phyloP scores from a whole-genome alignment of 257 asterid genomes.

The Catharanthus roseus region DNA sequence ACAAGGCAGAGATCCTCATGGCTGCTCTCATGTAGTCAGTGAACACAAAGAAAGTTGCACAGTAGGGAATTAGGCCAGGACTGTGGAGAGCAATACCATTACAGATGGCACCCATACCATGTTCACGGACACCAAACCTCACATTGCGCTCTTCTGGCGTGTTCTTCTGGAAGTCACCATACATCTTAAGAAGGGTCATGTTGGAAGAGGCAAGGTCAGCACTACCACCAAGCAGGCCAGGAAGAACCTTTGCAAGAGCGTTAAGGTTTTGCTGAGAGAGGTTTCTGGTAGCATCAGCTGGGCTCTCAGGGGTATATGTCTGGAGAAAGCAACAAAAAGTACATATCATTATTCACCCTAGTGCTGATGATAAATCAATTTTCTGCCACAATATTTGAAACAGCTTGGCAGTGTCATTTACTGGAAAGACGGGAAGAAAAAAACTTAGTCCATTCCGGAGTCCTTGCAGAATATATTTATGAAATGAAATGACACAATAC shows the following conservation, averaged over 20 bases:
- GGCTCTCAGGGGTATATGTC: conserved; percentile 65
- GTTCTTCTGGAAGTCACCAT: conserved; percentile 73
- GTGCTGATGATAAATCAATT: not conserved
- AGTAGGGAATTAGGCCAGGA: conserved; percentile 74
- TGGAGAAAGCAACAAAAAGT: conserved; percentile 20
- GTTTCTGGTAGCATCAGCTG: conserved; percentile 63
- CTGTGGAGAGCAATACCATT: conserved; percentile 77
- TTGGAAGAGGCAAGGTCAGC: conserved; percentile 91
- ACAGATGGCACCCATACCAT: conserved; percentile 81
- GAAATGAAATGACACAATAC: too few species aligned
- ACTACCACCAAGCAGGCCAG: conserved; percentile 85
- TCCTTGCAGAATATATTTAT: not conserved
- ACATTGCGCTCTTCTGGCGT: conserved; percentile 63
- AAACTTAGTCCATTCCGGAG: not conserved
- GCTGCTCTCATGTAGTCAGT: conserved; percentile 95
- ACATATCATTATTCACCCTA: not conserved
- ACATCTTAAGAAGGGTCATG: conserved; percentile 73
- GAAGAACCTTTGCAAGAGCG: conserved; percentile 72
- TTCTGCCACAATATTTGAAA: not conserved
- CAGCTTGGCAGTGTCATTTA: not conserved
- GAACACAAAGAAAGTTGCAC: conserved; percentile 88
- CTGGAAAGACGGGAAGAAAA: not conserved
- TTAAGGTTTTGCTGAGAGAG: conserved; percentile 60
- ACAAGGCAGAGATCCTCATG: conserved; percentile 75
- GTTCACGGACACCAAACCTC: conserved; percentile 74